Base-by-base conservation (phyloP, 1,284 basidiomycete genomes). In the Ustilago curta region DNA sequence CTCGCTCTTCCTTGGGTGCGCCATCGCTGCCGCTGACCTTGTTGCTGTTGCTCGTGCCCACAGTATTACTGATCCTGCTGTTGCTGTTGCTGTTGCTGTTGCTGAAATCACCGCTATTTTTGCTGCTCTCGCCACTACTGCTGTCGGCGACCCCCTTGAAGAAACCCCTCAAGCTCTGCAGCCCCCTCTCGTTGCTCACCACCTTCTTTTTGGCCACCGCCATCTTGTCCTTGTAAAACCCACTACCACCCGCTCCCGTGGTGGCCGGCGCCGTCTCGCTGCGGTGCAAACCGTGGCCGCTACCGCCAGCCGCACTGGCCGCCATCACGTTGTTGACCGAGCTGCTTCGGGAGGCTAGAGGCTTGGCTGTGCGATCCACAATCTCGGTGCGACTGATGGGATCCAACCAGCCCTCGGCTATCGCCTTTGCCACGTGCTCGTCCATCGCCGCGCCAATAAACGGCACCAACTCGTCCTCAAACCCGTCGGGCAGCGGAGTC, bases 361-460 rank as follows among this genome's bases (percentile, higher is more conserved):
- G 31, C 50, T 67, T 70, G 0, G 70, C 59, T 29, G 58, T 39
- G 2, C 70, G 51, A 42, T 76, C 74, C 31, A 68, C 59, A 19
- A 97, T 93, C 1, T 90, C 89, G 48, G 88, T 81, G 29, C 89
- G 87, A 9, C 90, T 91, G 55, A 91, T 89, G 3, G 95, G 95
- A 85, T 94, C 91, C 32, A 90, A 83, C 66, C 93, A 90, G 2
- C 95, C 95, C 27, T 85, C 73, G 0, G 94, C 93, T 42, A 97
- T 87, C 43, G 88, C 87, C 81, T 88, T 77, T 2, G 87, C 87
- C 14, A 86, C 69, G 4, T 83, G 78, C 12, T 70, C 61, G 0
- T 76, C 51, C 25, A 83, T 79, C 0, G 59, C 45, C 3, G 78
- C 75, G 2, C 83, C 83, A 23, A 84, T 83, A 59, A 74, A 83